Base-by-base conservation (phyloP, 1,284 basidiomycete species). In the Marasmius oreades region DNA sequence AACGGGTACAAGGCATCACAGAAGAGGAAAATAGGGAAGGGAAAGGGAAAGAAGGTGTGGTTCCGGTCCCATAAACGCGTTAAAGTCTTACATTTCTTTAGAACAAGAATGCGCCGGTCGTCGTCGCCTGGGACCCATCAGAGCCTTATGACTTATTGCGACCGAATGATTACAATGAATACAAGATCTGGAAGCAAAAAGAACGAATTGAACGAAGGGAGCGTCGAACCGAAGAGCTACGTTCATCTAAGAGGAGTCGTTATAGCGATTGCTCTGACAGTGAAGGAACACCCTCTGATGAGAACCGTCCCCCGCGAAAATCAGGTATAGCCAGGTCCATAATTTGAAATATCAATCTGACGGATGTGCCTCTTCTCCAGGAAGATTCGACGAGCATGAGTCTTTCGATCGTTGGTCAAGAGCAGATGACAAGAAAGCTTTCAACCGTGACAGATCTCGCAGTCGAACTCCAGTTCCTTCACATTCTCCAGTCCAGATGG, bases 91-190 rank as follows among this genome's bases (percentile, higher is more conserved):
- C 36, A 55, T 34, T 22, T 20, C 47, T 59, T 43, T 63, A 90
- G 86, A 85, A 87, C 64, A 88, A 86, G 62, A 78, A 81, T 63
- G 69, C 74, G 0, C 79, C 78, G 46, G 69, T 76, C 6, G 60
- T 81, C 2, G 70, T 70, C 1, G 70, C 80, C 2, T 92, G 90
- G 90, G 89, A 92, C 68, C 90, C 90, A 7, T 70, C 71, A 57
- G 91, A 93, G 63, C 77, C 76, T 31, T 94, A 94, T 64, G 91
- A 93, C 61, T 88, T 90, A 2, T 70, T 85, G 28, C 81, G 88
- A 33, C 92, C 92, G 2, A 93, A 93, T 60, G 92, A 94, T 63
- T 94, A 93, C 70, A 86, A 86, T 61, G 90, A 92, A 63, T 92
- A 85, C 74, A 92, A 92, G 65, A 64, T 82, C 11, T 92, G 84